Base-by-base conservation (phyloP, 2,329 filamentous ascomycete species). In the Penicillium sp. region DNA sequence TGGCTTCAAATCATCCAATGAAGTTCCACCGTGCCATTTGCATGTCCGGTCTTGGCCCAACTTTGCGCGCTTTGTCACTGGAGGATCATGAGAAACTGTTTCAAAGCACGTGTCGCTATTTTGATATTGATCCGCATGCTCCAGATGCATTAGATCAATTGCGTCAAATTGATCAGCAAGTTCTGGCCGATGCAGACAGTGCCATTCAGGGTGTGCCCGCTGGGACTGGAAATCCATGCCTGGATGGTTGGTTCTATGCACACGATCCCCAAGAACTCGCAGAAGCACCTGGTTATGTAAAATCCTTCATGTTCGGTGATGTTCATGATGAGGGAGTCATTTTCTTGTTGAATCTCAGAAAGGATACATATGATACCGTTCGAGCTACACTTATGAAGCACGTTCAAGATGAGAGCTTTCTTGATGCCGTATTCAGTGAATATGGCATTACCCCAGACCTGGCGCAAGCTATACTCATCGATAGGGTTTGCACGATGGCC, bases 171-270 rank as follows among this genome's bases (percentile, higher is more conserved):
- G 39, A 45, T 16, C 51, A 60, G 39, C 58, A 60, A 44, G 33
- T n/a, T 4, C 39, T 60, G 19, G 58, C 58, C 14, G 43, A 60
- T 48, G 55, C 58, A 26, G 58, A 60, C 44, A 46, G 21, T 22
- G 45, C 48, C 13, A 60, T 60, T 48, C 58, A 60, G 45, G 52
- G 52, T 16, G 58, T 53, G 1, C 21, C 49, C 5, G 29, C 52
- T 33, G 55, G 55, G 13, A 52, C 49, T 9, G 58, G 55, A 1
- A 58, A 60, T 43, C 55, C 58, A n/a, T 60, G 55, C 31, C 26
- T 55, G 10, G 58, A 60, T 48, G 58, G 58, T 3, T 60, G 58
- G 55, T 60, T 58, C 31, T 56, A 60, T 35, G 49, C 52, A 11
- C 46, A 48, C n/a, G 52, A 57, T 9, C 58, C 58, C 4, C 48